Base-by-base conservation (phyloP, 768 basidiomycete genomes). In the Roridomyces roridus region DNA sequence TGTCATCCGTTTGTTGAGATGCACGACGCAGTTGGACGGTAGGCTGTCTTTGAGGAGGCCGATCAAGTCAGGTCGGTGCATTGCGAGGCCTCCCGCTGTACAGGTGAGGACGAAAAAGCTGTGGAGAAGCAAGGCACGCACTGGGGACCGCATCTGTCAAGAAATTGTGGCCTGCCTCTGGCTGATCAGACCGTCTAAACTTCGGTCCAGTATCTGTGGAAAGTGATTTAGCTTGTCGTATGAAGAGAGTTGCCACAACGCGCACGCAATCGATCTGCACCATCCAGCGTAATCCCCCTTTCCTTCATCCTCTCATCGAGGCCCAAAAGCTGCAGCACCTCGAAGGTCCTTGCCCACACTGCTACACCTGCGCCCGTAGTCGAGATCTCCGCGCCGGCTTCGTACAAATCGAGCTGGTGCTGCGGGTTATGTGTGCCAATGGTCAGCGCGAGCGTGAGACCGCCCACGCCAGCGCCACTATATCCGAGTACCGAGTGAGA, bases 61-160 rank as follows among this genome's bases (percentile, higher is more conserved):
- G 41, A 50, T 50, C 49, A 50, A 39, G 49, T 50, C 49, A 18
- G 49, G 49, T 25, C 49, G 49, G 39, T 50, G 49, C 49, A 50
- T 50, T 25, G 49, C 39, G 49, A 50, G 49, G 37, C 49, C 49
- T 41, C 49, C 49, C 31, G 40, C 49, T 50, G n/a, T n/a, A n/a
- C n/a, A n/a, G n/a, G n/a, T n/a, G n/a, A n/a, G n/a, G n/a, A 50
- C 49, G 40, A 40, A 17, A 50, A 29, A 24, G 47, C 37, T 50
- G 41, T 25, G 39, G 41, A 28, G 29, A 39, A 50, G 49, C 39
- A 37, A 50, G 49, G 37, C 25, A 50, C 37, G 49, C 49, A 50
- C 49, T 50, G 40, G 49, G 40, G 41, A n/a, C 29, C 41, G 39
- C 49, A 39, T 50, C 39, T 37, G 49, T 50, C 28, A 50, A 50